Evolutionary conservation across 805 yeast genomes (phyloP), one percentile per base, ranked within the genome.

Genomic region (Lachancea lanzarotensis): DNA sequence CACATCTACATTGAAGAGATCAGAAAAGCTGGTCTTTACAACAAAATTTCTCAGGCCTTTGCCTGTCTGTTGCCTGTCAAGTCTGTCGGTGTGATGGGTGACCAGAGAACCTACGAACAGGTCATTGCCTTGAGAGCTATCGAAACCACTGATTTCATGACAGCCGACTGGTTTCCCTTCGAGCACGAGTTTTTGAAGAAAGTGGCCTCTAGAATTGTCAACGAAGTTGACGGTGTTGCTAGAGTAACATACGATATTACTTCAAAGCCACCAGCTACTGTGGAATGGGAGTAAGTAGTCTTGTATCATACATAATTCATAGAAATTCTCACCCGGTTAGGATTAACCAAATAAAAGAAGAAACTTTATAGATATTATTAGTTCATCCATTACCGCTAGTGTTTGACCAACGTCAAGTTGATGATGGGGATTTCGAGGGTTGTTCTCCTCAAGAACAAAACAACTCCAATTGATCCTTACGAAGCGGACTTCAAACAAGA

Each of bases 61-160:
- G 99, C 99, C 47, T 89, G 95, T 54, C 75, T 93, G 58, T 76
- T 93, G 62, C 99, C 99, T 15, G 98, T 93, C 55, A 90, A 89
- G 73, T 86, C 97, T 43, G 99, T 93, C 46, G 99, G 99, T 74
- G 99, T 93, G 54, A 87, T 88, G 96, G 99, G 99, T 65, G 99
- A 93, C 71, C 95, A 93, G 76, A 84, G 99, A 75, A 88, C 97
- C 49, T 93, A 93, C 66, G 98, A 93, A 69, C 99, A 93, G 74
- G 99, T 93, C 52, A 93, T 93, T 73, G 98, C 98, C 40, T 79
- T 93, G 65, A 84, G 99, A 72, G 98, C 98, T 56, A 88, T 93
- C 59, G 97, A 90, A 74, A 93, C 98, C 45, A 78, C 81, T 50
- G 99, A 93, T 73, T 93, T 93, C 78, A 93, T 93, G 99, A 93